phyloP scores from a whole-genome alignment of 208 protist genomes.

The Leptomonas pyrrhocoris region DNA sequence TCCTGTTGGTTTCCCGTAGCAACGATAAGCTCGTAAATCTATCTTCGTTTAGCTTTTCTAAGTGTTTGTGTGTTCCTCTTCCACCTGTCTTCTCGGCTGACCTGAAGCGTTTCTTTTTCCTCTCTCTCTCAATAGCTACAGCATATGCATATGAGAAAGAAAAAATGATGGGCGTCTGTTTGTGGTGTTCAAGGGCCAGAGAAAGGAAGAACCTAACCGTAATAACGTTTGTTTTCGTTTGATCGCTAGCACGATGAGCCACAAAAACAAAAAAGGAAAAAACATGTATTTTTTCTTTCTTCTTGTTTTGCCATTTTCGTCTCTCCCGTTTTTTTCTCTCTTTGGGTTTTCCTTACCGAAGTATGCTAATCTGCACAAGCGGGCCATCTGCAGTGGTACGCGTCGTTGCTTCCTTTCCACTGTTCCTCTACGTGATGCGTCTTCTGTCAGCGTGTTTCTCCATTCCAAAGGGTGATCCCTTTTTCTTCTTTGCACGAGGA shows the following conservation, averaged over 20 bases:
- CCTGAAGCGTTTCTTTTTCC: neutral
- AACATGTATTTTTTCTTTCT: neutral
- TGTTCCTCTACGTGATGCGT: too few relatives aligned
- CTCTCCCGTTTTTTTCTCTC: neutral
- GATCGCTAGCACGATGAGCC: conserved; percentile 1
- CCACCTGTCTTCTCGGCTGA: neutral
- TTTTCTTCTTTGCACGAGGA: too few relatives aligned
- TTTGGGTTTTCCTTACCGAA: neutral
- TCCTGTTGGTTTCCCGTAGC: neutral
- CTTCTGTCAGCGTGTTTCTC: too few relatives aligned
- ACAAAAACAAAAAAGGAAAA: neutral
- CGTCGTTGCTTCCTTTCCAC: neutral
- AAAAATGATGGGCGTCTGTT: neutral
- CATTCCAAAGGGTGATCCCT: too few relatives aligned
- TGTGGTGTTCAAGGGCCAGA: too few relatives aligned
- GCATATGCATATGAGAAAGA: neutral
- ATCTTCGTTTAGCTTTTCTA: neutral
- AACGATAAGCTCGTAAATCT: neutral
- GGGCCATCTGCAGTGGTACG: neutral
- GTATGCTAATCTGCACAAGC: conserved; percentile 9
- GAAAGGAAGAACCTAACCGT: neutral
- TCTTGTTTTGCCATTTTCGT: neutral
- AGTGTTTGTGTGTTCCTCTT: conserved; percentile 5
- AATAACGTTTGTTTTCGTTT: neutral
- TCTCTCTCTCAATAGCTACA: too few relatives aligned